Base-by-base conservation (phyloP, 1,284 basidiomycete genomes). In the Tausonia pullulans region DNA sequence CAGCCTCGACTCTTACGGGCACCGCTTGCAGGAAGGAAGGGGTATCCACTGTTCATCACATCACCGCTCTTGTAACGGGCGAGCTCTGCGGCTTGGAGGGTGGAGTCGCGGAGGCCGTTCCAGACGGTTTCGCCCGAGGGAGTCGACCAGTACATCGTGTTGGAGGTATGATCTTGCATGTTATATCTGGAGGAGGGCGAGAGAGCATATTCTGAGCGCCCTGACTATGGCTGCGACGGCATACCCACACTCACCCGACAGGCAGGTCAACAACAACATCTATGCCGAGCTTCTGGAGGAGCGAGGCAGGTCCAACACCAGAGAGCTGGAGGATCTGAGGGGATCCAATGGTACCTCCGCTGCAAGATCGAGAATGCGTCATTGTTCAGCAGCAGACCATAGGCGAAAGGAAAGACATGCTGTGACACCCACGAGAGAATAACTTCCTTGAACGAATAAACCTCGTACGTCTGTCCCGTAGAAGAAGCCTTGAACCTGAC, bases 321-420 rank as follows among this genome's bases (percentile, higher is more conserved):
- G 84, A 87, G 10, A 83, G 77, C 79, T 86, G 80, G 55, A 89
- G 78, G 39, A 88, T 78, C 67, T 87, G 82, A 54, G 86, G 80
- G 59, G 81, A 84, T 43, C 85, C 84, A 57, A 88, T 75, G 2
- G 83, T 79, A 43, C 87, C 87, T 44, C 81, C 83, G 68, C 77
- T 68, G 62, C 65, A 40, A 39, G 5, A 14, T 16, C 8, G 39
- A n/a, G 56, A 2, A 43, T 3, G 27, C 16, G 40, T 65, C 49
- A 39, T 27, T 27, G 39, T 11, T 46, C 48, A 48, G 44, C 8
- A 14, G 13, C 16, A n/a, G 41, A 48, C 10, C 3, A 27, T 27
- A 60, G 6, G 48, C 46, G 1, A 14, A 39, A n/a, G 27, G n/a
- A 9, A 39, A 10, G 14, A 11, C 3, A 50, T 27, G 27, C 27